Evolutionary conservation across 1,284 basidiomycete genomes (phyloP).

Genomic region (Ceratobasidium sp.): DNA sequence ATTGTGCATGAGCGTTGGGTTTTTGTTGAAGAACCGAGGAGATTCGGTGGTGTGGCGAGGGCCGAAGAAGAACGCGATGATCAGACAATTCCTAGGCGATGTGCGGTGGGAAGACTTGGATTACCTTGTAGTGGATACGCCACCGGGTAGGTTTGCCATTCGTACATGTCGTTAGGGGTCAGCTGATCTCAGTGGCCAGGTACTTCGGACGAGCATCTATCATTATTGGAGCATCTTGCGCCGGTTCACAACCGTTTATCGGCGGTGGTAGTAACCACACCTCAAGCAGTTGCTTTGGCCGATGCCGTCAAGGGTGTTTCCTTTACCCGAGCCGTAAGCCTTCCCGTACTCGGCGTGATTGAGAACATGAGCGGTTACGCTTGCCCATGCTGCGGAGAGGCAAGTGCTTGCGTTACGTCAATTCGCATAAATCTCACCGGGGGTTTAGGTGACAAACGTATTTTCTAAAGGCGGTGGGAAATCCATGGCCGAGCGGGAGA

Average conservation of each 20-base stretch:
- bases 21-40: conserved; percentile 86
- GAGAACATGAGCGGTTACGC: conserved; percentile 99
- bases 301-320: conserved; percentile 97
- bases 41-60: conserved; percentile 98
- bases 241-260: conserved; percentile 81
- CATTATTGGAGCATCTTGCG: conserved; percentile 90
- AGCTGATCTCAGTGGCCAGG: conserved; percentile 57
- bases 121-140: conserved; percentile 96
- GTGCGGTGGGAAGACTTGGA: conserved; percentile 97
- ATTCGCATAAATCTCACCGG: conserved; percentile 38
- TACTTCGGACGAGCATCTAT: conserved; percentile 98
- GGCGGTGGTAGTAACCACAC: conserved; percentile 93
- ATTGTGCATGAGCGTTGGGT: conserved; percentile 97
- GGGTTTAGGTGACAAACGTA: conserved; percentile 85
- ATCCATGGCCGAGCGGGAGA: conserved; percentile 80
- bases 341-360: conserved; percentile 92
- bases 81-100: conserved; percentile 94
- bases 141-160: conserved; percentile 74
- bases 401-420: not conserved
- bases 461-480: conserved; percentile 95
- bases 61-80: conserved; percentile 99
- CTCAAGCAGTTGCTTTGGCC: conserved; percentile 93
- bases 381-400: conserved; percentile 85
- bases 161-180: not conserved
- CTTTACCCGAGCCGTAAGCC: conserved; percentile 84